Base-by-base conservation (phyloP, 352 stramenopile genomes). In the Phytopythium sindhum region DNA sequence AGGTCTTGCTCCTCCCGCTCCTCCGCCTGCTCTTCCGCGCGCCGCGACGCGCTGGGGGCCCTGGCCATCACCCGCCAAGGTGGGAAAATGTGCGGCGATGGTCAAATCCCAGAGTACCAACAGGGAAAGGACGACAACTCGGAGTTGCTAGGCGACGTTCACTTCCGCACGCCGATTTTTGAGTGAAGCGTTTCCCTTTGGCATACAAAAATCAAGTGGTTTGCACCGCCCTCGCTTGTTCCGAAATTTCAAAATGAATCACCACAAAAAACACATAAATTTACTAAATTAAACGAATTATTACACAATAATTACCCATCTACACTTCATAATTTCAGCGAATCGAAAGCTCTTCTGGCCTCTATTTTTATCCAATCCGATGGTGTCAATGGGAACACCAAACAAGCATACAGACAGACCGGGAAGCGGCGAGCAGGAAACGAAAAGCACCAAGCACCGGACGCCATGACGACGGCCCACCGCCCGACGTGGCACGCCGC, bases 401-500 rank as follows among this genome's bases (percentile, higher is more conserved):
- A 23, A 53, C 45, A 33, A 23, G 10, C 26, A 37, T 21, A 41
- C 1, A 50, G 5, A 54, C 24, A n/a, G 39, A 10, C 28, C 2
- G 56, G 42, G 17, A 15, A 39, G 11, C 24, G 37, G 15, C 24
- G 5, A 28, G 10, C 12, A 52, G 8, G 26, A 45, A 47, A 15
- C 26, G 42, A 42, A 17, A 15, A 52, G 45, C 35, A 54, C 19
- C 42, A 23, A 50, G 42, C 42, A 21, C 42, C 42, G 42, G 42
- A 24, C 42, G 51, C 12, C 21, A 95, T 95, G 84, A 95, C 86
- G 72, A 95, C 84, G n/a, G 86, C 86, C 39, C 84, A 93, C 65
- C 81, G 86, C 63, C 84, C 86, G 72, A 95, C 86, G 24, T 95
- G 84, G 84, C 80, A 95, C 67, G 86, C 86, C 60, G 86, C 86